Conservation (phyloP, 129 eudicot genomes). For the Gnaphalium uliginosum region DNA sequence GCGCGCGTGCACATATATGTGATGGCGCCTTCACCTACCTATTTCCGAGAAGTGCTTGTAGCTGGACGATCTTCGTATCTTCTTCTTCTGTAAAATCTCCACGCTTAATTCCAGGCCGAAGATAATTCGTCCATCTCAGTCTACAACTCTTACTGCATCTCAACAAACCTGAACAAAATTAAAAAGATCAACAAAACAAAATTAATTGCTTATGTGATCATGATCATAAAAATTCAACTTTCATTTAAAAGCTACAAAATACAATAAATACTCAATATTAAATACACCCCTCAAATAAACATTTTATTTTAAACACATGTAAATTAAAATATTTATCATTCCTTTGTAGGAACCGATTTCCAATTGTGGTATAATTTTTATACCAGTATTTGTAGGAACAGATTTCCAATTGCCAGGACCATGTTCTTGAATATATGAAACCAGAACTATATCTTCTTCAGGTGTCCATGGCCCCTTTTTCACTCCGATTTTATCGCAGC, state of each 20-base stretch:
- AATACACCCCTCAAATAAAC: not conserved
- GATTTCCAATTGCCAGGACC: constrained; percentile 64
- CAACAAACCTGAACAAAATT: constrained; percentile 37
- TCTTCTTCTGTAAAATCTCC: constrained; percentile 52
- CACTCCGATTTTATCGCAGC: constrained; percentile 52
- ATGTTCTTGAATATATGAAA: constrained; percentile 50
- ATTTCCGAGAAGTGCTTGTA: constrained; percentile 56
- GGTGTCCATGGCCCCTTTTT: constrained; percentile 67
- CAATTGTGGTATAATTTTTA: constrained; percentile 36
- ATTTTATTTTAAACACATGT: not conserved
- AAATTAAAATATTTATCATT: not conserved
- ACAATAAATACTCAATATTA: not conserved
- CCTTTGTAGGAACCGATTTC: constrained; percentile 43
- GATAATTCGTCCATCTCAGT: constrained; percentile 56
- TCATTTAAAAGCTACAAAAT: not conserved
- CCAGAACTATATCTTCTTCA: constrained; percentile 48
- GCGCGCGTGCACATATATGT: too few relatives aligned
- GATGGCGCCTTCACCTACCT: constrained; percentile 12
- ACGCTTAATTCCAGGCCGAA: constrained; percentile 50
- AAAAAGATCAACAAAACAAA: constrained; percentile 17
- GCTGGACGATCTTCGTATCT: constrained; percentile 46
- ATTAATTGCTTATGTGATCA: not conserved
- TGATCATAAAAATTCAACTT: not conserved
- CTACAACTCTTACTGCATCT: constrained; percentile 57
- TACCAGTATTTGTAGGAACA: constrained; percentile 58